These are phyloP conservation scores for Paracorniculantispora psalliotae DNA, from an alignment of 2,329 filamentous ascomycete species.

Conservation along the genomic window DNA sequence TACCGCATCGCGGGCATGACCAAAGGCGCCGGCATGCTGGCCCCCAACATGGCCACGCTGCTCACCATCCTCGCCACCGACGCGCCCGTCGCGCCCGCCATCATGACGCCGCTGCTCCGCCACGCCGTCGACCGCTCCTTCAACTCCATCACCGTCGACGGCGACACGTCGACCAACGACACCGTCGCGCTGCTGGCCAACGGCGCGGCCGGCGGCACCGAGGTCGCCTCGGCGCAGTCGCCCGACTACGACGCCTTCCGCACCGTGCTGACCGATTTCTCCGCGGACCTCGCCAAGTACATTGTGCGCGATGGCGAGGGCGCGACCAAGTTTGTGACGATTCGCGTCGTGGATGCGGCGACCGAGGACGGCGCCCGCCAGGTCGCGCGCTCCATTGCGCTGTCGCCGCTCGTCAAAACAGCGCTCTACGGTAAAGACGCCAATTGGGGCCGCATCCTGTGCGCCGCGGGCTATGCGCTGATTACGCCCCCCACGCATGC, in stretches of 20 bases:
- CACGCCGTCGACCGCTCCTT: constrained; percentile 79
- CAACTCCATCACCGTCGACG: constrained; percentile 95
- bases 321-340: constrained; percentile 95
- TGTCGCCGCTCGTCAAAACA: constrained; percentile 92
- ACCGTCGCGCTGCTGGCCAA: constrained; percentile 94
- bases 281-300: constrained; percentile 80
- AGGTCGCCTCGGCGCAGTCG: constrained; percentile 50
- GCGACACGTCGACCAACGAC: constrained; percentile 96
- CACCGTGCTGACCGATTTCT: constrained; percentile 67
- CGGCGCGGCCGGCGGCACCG: constrained; percentile 73
- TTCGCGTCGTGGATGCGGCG: constrained; percentile 71
- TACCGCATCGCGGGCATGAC: constrained; percentile 92
- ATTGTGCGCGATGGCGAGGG: constrained; percentile 95
- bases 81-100: constrained; percentile 65
- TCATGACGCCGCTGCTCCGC: constrained; percentile 66
- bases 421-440: constrained; percentile 95
- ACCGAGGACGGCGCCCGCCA: constrained; percentile 66
- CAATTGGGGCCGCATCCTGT: constrained; percentile 97
- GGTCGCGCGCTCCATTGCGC: constrained; percentile 82
- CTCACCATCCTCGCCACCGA: constrained; percentile 91
- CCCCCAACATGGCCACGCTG: constrained; percentile 97
- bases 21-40: constrained; percentile 98
- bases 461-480: constrained; percentile 79
- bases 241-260: constrained; percentile 68
- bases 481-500: constrained; percentile 54